These are phyloP conservation scores for Ceratonia siliqua DNA, from an alignment of 306 rosid species.

Conservation along the genomic window DNA sequence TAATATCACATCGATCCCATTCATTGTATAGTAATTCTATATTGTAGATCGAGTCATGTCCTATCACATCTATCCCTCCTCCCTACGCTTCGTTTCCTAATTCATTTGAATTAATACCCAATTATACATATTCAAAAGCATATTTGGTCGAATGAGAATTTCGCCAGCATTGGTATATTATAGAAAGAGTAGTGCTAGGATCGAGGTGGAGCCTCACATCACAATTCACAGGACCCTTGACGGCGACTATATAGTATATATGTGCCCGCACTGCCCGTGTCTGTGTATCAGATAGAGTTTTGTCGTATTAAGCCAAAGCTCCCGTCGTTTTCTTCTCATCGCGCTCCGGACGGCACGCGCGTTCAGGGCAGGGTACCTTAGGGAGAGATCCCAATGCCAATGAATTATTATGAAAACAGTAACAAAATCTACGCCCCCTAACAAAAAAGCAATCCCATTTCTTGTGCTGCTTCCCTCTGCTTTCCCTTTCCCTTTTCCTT, in stretches of 20 bases:
- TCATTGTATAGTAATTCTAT: slow-evolving; percentile 42
- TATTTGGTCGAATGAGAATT: too few species aligned
- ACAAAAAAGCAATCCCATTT: background rate
- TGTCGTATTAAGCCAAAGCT: slow-evolving; percentile 32
- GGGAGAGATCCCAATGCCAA: too few species aligned
- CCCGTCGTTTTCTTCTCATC: slow-evolving; percentile 53
- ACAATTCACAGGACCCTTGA: slow-evolving; percentile 27
- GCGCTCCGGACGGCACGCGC: slow-evolving; percentile 87
- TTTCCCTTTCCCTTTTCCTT: slow-evolving; percentile 41
- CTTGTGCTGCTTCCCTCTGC: background rate
- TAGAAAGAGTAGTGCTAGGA: background rate
- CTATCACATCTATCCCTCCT: slow-evolving; percentile 32
- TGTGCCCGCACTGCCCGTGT: slow-evolving; percentile 56
- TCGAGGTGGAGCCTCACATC: background rate
- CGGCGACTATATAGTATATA: slow-evolving; percentile 41
- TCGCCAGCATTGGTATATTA: too few species aligned
- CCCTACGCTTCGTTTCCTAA: slow-evolving; percentile 14
- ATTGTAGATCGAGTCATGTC: slow-evolving; percentile 33
- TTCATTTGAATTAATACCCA: background rate
- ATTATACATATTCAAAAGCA: too few species aligned
- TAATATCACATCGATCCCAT: slow-evolving; percentile 41
- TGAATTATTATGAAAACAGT: too few species aligned
- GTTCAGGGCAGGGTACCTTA: slow-evolving; percentile 47
- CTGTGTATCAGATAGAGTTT: slow-evolving; percentile 13
- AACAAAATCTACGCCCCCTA: background rate